phyloP scores from a whole-genome alignment of 1,284 basidiomycete species.

The Irpex rosettiformis region DNA sequence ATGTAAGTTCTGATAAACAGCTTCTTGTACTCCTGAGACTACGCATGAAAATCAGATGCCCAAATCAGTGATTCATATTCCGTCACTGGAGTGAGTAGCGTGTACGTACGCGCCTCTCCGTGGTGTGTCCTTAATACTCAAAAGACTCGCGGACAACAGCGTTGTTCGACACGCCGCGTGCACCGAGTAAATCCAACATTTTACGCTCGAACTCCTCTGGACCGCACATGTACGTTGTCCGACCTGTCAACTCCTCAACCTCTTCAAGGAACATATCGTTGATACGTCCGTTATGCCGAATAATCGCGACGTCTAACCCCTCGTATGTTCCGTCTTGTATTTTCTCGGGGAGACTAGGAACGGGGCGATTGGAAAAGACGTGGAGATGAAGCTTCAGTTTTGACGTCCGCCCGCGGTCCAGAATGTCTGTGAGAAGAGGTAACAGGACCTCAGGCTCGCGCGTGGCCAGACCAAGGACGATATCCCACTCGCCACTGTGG shows the following conservation, averaged over 20 bases:
- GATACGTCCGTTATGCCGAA: conserved; percentile 16
- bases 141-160: conserved; percentile 24
- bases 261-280: conserved; percentile 4
- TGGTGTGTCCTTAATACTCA: too few species aligned
- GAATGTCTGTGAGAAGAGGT: conserved; percentile 30
- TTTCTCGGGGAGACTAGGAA: conserved; percentile 15
- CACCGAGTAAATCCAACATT: conserved; percentile 20
- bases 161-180: conserved; percentile 5
- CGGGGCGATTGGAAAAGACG: conserved; percentile 7
- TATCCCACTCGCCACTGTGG: conserved; percentile 29
- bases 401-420: conserved; percentile 14
- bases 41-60: too few species aligned
- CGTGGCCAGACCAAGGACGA: conserved; percentile 44
- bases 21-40: too few species aligned
- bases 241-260: not conserved
- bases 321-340: not conserved
- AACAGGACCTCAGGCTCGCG: conserved; percentile 47
- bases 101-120: too few species aligned
- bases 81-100: too few species aligned
- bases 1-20: too few species aligned
- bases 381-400: conserved; percentile 18
- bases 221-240: conserved; percentile 19
- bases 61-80: too few species aligned
- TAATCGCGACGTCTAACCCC: not conserved
- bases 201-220: conserved; percentile 18